A percentile compares a stretch with the other conserved stretches of the same genome.
Evolutionary conservation across 345 rosid species (phyloP).

Genomic region (Murraya koenigii): DNA sequence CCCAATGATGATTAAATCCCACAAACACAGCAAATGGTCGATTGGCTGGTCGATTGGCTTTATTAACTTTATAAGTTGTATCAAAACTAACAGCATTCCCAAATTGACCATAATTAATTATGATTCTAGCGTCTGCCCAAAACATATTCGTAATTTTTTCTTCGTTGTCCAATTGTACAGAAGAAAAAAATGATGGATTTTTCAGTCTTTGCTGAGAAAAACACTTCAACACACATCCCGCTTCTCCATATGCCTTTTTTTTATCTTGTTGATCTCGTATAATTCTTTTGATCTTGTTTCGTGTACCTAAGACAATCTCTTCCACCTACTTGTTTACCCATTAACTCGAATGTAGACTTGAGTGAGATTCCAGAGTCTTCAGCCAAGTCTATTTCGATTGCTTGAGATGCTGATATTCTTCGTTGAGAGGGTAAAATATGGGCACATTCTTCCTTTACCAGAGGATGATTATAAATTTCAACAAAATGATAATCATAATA

Average conservation of each 20-base stretch:
- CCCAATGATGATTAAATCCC: conserved; percentile 8
- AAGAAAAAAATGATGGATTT: background rate
- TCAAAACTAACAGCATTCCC: conserved; percentile 2
- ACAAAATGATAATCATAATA: background rate
- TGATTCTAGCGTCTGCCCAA: conserved; percentile 9
- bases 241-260: background rate
- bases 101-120: conserved; percentile 8
- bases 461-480: background rate
- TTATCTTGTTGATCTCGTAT: too few species aligned
- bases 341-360: background rate
- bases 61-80: background rate
- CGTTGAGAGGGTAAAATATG: too few species aligned
- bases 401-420: background rate
- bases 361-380: background rate
- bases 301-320: background rate
- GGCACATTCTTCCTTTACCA: background rate
- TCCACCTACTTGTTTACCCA: background rate
- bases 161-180: background rate
- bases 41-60: too few species aligned
- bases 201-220: background rate
- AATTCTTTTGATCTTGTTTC: background rate
- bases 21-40: background rate
- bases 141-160: conserved; percentile 13
- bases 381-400: background rate
- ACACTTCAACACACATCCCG: background rate